Conservation (phyloP, 1,139 yeast genomes). For the Pichia sp. region DNA sequence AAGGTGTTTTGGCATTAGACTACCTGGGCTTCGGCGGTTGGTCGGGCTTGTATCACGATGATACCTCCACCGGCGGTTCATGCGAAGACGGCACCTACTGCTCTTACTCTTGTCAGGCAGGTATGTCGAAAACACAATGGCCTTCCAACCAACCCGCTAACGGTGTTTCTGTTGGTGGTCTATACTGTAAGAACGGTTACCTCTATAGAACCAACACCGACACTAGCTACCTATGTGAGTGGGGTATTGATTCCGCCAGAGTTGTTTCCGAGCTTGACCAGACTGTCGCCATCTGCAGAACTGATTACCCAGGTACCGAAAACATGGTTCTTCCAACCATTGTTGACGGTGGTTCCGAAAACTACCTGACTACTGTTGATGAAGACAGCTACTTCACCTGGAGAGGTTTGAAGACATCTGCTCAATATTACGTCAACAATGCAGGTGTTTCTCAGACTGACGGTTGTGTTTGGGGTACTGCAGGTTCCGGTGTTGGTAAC, state of each 20-base stretch:
- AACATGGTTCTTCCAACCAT: conserved; percentile 80
- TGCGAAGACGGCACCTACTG: conserved; percentile 77
- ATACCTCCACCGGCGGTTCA: conserved; percentile 54
- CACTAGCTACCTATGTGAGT: conserved; percentile 63
- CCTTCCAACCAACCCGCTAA: conserved; percentile 65
- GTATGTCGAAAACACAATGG: conserved; percentile 91
- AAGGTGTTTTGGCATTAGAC: conserved; percentile 83
- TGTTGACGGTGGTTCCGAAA: conserved; percentile 53
- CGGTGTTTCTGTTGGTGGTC: conserved; percentile 81
- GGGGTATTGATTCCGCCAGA: conserved; percentile 64
- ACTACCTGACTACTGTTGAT: conserved; percentile 64
- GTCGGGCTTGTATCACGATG: conserved; percentile 67
- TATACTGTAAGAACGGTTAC: conserved; percentile 61
- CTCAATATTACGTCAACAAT: conserved; percentile 77
- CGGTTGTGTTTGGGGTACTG: conserved; percentile 74
- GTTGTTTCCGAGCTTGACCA: conserved; percentile 54
- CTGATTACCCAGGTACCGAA: conserved; percentile 87
- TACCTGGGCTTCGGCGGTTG: conserved; percentile 72
- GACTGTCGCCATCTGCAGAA: conserved; percentile 74
- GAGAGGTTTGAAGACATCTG: conserved; percentile 63
- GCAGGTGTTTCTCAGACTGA: conserved; percentile 72
- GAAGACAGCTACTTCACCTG: conserved; percentile 58
- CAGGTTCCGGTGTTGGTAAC: conserved; percentile 67
- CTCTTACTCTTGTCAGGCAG: conserved; percentile 83
- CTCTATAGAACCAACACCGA: conserved; percentile 63